These are phyloP conservation scores for Begonia masoniana DNA, from an alignment of 306 rosid genomes.

Conservation along the genomic window DNA sequence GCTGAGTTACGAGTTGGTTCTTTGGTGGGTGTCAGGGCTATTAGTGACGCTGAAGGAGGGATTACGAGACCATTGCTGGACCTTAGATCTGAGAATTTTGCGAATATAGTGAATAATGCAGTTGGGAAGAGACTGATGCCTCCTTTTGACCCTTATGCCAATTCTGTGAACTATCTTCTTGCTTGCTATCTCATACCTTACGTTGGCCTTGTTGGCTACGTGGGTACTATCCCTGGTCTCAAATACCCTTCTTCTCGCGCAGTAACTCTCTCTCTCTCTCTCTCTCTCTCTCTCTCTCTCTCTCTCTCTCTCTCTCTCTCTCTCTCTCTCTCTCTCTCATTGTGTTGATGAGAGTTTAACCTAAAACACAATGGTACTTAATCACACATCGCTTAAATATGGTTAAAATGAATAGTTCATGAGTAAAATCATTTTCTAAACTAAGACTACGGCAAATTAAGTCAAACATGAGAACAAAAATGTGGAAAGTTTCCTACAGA, in stretches of 20 bases:
- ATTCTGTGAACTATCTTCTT: constrained; percentile 12
- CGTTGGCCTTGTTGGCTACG: constrained; percentile 17
- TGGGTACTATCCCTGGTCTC: constrained; percentile 17
- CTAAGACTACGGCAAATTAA: too few species aligned
- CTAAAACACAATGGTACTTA: too few species aligned
- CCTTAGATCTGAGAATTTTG: constrained; percentile 11
- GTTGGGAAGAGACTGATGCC: constrained; percentile 5
- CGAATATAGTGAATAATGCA: constrained; percentile 8
- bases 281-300: too few species aligned
- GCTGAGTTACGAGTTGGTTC: not conserved
- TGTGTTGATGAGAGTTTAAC: too few species aligned
- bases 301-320: too few species aligned
- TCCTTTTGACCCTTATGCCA: constrained; percentile 20
- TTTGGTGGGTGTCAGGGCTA: constrained; percentile 5
- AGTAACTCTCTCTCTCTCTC: not conserved
- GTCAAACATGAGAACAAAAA: too few species aligned
- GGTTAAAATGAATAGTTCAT: too few species aligned
- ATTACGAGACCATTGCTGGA: constrained; percentile 18
- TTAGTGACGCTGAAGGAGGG: constrained; percentile 7
- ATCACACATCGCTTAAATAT: too few species aligned
- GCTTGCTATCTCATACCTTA: constrained; percentile 18
- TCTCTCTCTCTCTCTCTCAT: too few species aligned
- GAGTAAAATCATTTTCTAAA: too few species aligned
- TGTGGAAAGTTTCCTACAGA: too few species aligned
- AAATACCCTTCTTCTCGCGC: not conserved